Evolutionary conservation across 306 rosid species (phyloP), one percentile per base, ranked within the genome.

Genomic region (Pterocarpus santalinus): DNA sequence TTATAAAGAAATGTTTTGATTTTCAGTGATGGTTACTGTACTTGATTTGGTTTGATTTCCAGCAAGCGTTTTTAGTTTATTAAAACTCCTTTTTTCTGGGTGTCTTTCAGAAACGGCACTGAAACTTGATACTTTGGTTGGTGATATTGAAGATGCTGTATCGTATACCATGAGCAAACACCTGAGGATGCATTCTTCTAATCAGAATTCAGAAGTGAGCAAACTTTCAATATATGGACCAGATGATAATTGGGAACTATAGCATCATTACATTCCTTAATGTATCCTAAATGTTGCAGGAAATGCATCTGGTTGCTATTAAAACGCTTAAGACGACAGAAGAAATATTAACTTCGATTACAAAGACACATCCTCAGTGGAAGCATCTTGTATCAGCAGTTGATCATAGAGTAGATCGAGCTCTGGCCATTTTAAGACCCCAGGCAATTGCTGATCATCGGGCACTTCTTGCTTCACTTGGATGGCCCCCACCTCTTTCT

Each of bases 401-500:
- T 83, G 98, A 93, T 86, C 97, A 95, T 72, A 88, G 98, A 84
- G 97, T 93, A 64, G 97, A 95, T 85, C 90, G 99, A 71, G 93
- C 97, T 65, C 88, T 95, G 72, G 99, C 99, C 66, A 81, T 87
- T 78, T 90, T 93, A 83, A 87, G 99, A 82, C 99, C 98, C n/a
- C 93, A 93, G 65, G 98, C 96, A 30, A 84, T 93, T 75, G 94
- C 97, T 82, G 94, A 93, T 75, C 90, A 95, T 73, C 89, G 99
- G 52, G 89, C 93, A 39, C 97, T 90, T 82, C 94, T 93, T 77
- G 69, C 86, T 68, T 90, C 94, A 16, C 96, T 95, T 85, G 96
- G 97, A 85, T 89, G 99, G 99, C 97, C 99, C 53, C 98, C 97
- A 0, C 89, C 96, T 60, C 96, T 93, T 81, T 90, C 97, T 68